These are phyloP conservation scores for Curvularia spicifera DNA, from an alignment of 2,329 filamentous ascomycete species.

Conservation along the genomic window DNA sequence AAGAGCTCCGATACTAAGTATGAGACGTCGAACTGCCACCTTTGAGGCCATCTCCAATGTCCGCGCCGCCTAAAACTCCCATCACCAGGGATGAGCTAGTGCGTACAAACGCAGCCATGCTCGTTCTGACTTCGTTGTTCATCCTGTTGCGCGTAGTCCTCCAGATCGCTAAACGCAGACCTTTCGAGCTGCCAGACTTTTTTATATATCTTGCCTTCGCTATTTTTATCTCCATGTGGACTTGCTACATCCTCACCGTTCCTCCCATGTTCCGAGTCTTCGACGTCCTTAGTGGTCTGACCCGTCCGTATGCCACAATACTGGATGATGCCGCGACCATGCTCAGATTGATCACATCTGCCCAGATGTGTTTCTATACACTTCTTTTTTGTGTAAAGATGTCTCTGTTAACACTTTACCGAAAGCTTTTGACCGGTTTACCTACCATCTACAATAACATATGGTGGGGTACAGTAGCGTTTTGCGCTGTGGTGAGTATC, in stretches of 20 bases:
- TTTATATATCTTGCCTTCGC: constrained; percentile 36
- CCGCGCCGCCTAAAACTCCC: constrained; percentile 11
- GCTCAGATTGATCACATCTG: constrained; percentile 48
- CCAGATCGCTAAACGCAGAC: constrained; percentile 17
- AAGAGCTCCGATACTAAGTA: not conserved
- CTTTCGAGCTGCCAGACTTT: constrained; percentile 22
- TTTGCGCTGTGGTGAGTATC: constrained; percentile 25
- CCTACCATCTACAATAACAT: constrained; percentile 37
- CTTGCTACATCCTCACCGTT: constrained; percentile 44
- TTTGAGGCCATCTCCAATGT: constrained; percentile 4
- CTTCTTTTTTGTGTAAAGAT: constrained; percentile 17
- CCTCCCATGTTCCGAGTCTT: constrained; percentile 42
- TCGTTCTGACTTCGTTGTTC: constrained; percentile 23
- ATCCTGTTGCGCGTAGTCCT: constrained; percentile 15
- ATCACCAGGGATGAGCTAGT: constrained; percentile 16
- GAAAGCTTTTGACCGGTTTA: constrained; percentile 37
- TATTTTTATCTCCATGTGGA: constrained; percentile 34
- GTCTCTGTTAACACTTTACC: constrained; percentile 45
- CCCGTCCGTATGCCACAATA: constrained; percentile 36
- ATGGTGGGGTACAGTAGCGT: constrained; percentile 46
- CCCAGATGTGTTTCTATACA: constrained; percentile 39
- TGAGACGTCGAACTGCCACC: not conserved
- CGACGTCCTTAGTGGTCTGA: constrained; percentile 31
- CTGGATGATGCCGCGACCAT: constrained; percentile 38
- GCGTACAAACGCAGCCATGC: constrained; percentile 20